Base-by-base conservation (phyloP, 306 rosid genomes). In the Alnus glutinosa region DNA sequence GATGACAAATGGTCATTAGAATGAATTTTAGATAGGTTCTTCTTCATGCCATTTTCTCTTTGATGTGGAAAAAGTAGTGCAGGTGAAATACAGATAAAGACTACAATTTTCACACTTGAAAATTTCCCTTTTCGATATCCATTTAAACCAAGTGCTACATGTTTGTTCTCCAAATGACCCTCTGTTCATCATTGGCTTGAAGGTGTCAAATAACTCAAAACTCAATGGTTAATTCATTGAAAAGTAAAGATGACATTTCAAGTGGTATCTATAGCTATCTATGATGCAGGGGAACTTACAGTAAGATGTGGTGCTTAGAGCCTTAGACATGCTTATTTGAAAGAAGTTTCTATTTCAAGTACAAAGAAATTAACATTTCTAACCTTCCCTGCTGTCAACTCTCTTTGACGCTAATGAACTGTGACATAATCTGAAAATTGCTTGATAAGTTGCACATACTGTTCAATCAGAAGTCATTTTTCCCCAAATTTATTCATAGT, bases 271-370 rank as follows among this genome's bases (percentile, higher is more conserved):
- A 42, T 42, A 42, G 46, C 46, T 42, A 42, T 42, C 46, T 4
- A 42, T 42, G 46, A 42, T 42, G 46, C 36, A 16, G 19, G 51
- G n/a, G 39, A 68, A 18, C 18, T 42, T 68, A 68, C 18, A n/a
- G 14, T 42, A 68, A 68, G 50, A 42, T 44, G 51, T 68, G n/a
- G 51, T 19, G 49, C 46, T 12, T 63, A 34, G 47, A 63, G 70
- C 46, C 70, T 16, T 63, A 37, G 39, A 63, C 47, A 14, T 63
- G 70, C 50, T 67, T 67, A 6, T 64, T 36, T 64, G 70, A 64
- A 36, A 16, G 28, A 64, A 64, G 70, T 42, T 15, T 64, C 10
- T 64, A 16, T 64, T 64, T 39, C 49, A 68, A 42, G 16, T 59
- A 23, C 72, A 39, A 18, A 39, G 32, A 30, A 7, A 13, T 7